These are phyloP conservation scores for Tricholoma bakamatsutake DNA, from an alignment of 768 basidiomycete species.

Conservation along the genomic window DNA sequence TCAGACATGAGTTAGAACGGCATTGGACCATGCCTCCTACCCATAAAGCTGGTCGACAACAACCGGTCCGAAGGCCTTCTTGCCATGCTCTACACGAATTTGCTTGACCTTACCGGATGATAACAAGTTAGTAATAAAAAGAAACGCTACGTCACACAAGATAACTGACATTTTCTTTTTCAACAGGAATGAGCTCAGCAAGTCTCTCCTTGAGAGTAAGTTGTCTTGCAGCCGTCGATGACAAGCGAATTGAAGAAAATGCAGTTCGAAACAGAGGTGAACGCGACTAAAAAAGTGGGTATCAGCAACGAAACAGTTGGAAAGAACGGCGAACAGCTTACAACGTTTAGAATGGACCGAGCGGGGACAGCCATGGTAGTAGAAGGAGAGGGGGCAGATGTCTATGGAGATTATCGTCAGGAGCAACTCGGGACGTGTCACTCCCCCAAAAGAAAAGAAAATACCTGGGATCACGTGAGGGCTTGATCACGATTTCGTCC, in stretches of 20 bases:
- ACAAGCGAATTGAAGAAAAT: conserved; percentile 49
- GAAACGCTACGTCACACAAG: neutral
- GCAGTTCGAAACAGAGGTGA: conserved; percentile 38
- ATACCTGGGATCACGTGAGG: conserved; percentile 19
- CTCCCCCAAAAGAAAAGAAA: conserved; percentile 7
- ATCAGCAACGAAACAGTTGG: neutral
- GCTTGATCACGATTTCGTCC: neutral
- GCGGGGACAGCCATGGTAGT: conserved; percentile 37
- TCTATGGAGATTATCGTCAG: neutral
- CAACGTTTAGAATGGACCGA: conserved; percentile 32
- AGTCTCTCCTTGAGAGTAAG: conserved; percentile 88
- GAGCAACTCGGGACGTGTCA: conserved; percentile 9
- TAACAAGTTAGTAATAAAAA: conserved; percentile 2
- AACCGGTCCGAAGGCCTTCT: conserved; percentile 91
- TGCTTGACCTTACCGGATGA: conserved; percentile 78
- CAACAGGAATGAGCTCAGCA: conserved; percentile 86
- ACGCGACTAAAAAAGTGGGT: conserved; percentile 37
- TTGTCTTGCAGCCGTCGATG: conserved; percentile 60
- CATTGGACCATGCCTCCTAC: conserved; percentile 29
- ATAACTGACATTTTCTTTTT: conserved; percentile 61
- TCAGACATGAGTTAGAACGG: conserved; percentile 1
- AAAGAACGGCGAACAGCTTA: conserved; percentile 19
- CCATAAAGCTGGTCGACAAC: conserved; percentile 89
- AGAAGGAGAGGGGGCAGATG: conserved; percentile 4
- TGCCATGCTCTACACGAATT: conserved; percentile 80